phyloP scores from a whole-genome alignment of 2,329 filamentous ascomycete genomes.

The Sclerotinia trifoliorum region DNA sequence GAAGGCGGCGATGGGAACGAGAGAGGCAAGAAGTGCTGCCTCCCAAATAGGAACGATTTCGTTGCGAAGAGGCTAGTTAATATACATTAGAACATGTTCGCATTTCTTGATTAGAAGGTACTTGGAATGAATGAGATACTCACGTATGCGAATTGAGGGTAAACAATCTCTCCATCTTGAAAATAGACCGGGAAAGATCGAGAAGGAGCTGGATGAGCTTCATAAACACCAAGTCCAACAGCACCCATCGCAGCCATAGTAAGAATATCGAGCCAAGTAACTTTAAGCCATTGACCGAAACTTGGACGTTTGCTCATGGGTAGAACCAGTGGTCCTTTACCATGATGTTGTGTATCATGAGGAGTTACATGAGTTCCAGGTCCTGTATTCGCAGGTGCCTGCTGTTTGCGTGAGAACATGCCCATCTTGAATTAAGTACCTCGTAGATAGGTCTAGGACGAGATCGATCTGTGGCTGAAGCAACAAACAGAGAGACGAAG shows the following conservation, averaged over 20 bases:
- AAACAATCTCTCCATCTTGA: constrained; percentile 64
- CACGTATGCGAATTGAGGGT: constrained; percentile 65
- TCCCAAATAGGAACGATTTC: constrained; percentile 72
- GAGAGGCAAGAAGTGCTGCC: constrained; percentile 61
- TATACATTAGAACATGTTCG: background rate
- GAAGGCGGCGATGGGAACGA: constrained; percentile 66
- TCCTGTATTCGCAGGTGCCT: background rate
- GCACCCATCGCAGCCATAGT: constrained; percentile 66
- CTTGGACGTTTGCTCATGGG: constrained; percentile 53
- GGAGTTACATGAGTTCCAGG: constrained; percentile 14
- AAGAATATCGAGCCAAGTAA: constrained; percentile 64
- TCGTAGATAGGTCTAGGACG: background rate
- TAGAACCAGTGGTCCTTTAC: constrained; percentile 29
- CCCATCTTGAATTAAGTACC: constrained; percentile 6
- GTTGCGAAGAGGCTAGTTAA: constrained; percentile 52
- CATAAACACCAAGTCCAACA: constrained; percentile 65
- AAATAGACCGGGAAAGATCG: constrained; percentile 70
- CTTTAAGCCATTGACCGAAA: constrained; percentile 69
- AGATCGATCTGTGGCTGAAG: background rate
- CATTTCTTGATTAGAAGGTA: background rate
- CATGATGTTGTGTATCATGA: background rate
- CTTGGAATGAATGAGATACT: constrained; percentile 37
- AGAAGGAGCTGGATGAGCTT: constrained; percentile 62
- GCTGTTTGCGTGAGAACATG: constrained; percentile 18
- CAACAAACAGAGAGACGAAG: background rate